phyloP scores from a whole-genome alignment of 108 stramenopile genomes.

The Conticribra weissflogii region DNA sequence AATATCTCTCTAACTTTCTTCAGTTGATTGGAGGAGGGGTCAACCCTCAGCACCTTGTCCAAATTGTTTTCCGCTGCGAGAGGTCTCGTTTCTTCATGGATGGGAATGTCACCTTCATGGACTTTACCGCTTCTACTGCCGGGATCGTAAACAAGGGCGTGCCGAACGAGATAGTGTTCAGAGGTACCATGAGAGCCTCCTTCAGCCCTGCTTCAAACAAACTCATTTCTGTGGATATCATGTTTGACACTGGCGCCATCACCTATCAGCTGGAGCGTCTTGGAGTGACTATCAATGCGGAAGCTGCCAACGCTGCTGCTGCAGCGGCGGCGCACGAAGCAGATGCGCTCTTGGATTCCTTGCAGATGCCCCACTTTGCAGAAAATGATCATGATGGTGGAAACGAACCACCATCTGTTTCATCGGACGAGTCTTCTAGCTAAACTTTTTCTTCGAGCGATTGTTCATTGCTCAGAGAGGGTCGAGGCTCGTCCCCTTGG shows the following conservation, averaged over 20 bases:
- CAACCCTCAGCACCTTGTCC: constrained; percentile 26
- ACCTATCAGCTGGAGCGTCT: constrained; percentile 56
- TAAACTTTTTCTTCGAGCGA: too few species aligned
- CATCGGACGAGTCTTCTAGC: constrained; percentile 51
- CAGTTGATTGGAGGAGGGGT: constrained; percentile 46
- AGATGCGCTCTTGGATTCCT: constrained; percentile 78
- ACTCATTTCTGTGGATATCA: constrained; percentile 69
- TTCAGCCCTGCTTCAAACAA: constrained; percentile 90
- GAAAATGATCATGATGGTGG: constrained; percentile 11
- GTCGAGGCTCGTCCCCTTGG: too few species aligned
- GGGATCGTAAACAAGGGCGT: constrained; percentile 56
- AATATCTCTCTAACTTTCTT: constrained; percentile 54
- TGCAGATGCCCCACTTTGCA: constrained; percentile 54
- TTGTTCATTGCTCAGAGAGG: too few species aligned
- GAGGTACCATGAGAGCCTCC: constrained; percentile 59
- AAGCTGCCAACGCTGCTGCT: constrained; percentile 30
- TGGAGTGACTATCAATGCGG: constrained; percentile 11
- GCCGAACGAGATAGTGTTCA: constrained; percentile 54
- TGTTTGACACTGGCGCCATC: constrained; percentile 68
- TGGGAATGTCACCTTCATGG: constrained; percentile 66
- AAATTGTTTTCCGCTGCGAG: constrained; percentile 65
- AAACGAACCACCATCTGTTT: constrained; percentile 32
- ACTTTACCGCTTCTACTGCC: constrained; percentile 63
- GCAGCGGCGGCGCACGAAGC: constrained; percentile 58
- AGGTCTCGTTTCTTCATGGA: constrained; percentile 85